Conservation (phyloP, 805 yeast species). For the Candida caryicola region DNA sequence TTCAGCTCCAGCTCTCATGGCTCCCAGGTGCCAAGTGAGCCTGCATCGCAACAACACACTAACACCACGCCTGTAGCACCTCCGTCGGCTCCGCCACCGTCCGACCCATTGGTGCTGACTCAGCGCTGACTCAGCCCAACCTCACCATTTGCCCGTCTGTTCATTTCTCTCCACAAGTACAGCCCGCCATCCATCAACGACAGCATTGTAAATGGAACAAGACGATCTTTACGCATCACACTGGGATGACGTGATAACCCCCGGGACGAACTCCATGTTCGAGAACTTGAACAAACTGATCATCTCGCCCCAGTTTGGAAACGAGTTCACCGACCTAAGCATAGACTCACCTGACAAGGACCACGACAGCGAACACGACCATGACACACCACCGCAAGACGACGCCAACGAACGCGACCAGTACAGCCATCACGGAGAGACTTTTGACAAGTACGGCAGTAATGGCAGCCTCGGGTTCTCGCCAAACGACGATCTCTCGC, state of each 20-base stretch:
- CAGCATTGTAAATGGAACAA: constrained; percentile 38
- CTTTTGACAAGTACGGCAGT: too few species aligned
- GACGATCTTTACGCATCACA: constrained; percentile 54
- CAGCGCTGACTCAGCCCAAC: background rate
- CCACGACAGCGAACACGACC: constrained; percentile 13
- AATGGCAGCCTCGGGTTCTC: too few species aligned
- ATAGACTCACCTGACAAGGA: constrained; percentile 11
- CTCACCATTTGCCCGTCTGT: background rate
- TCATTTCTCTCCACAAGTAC: background rate
- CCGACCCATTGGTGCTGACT: too few species aligned
- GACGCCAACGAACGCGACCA: constrained; percentile 5
- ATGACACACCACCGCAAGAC: constrained; percentile 7
- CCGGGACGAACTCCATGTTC: constrained; percentile 16
- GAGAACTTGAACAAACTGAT: constrained; percentile 9
- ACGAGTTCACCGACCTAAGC: constrained; percentile 7
- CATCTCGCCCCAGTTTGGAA: constrained; percentile 2
- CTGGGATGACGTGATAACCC: constrained; percentile 54
- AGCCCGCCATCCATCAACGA: background rate
- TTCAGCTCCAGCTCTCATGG: too few species aligned
- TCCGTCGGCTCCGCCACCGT: too few species aligned
- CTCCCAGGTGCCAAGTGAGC: too few species aligned
- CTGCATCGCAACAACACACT: too few species aligned
- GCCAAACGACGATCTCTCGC: background rate
- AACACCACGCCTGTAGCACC: too few species aligned
- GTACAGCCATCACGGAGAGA: background rate